Percentiles rank a stretch among this genome's conserved stretches.
Evolutionary conservation across 805 yeast species (phyloP).

Genomic region (Cyberlindnera americana): DNA sequence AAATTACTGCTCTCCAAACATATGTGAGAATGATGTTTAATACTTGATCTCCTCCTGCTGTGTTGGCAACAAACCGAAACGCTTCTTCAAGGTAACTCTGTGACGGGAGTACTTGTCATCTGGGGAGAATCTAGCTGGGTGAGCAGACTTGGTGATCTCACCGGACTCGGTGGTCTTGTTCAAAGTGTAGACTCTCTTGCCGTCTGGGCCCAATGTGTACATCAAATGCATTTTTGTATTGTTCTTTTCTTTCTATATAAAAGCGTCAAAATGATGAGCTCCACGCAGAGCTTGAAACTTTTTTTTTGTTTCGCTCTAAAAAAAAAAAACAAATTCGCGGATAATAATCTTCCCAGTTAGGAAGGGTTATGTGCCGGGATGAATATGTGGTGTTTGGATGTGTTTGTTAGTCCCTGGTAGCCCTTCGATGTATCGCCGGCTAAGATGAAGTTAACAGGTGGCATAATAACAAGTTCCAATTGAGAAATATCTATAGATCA

Average conservation of each 20-base stretch:
- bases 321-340: no score
- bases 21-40: no score
- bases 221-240: conserved; percentile 82
- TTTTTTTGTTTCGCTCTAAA: background rate
- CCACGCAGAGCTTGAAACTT: no score
- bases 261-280: no score
- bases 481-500: no score
- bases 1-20: no score
- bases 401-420: no score
- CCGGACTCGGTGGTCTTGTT: conserved; percentile 78
- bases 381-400: no score
- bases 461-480: no score
- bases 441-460: background rate
- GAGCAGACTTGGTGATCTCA: conserved; percentile 97
- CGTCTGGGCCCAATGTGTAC: conserved; percentile 94
- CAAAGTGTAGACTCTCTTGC: conserved; percentile 93
- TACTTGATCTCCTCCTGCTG: conserved; percentile 43
- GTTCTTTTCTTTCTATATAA: background rate
- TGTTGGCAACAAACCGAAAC: conserved; percentile 85
- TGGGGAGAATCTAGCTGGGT: conserved; percentile 99
- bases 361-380: background rate
- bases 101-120: conserved; percentile 99
- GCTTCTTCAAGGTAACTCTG: conserved; percentile 96
- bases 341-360: conserved; percentile 1
- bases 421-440: no score